Conservation (phyloP, 768 basidiomycete genomes). For the Amanita polypyramis region DNA sequence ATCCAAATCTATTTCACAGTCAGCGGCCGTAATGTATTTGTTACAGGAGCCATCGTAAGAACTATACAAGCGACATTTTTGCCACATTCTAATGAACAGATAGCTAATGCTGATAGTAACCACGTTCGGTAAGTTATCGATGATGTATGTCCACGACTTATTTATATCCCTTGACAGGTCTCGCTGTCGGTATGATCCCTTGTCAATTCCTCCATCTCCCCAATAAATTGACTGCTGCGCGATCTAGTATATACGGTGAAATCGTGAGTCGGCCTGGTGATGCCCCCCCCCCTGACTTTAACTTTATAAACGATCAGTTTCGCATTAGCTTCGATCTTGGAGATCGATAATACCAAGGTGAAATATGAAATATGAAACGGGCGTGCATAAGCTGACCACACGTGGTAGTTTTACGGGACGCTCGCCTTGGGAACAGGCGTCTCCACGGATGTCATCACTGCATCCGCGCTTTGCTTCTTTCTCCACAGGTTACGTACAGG, state of each 20-base stretch:
- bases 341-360: not conserved
- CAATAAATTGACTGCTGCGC: constrained; percentile 1
- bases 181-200: constrained; percentile 25
- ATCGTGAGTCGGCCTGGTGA: constrained; percentile 22
- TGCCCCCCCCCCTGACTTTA: not conserved
- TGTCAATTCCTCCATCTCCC: not conserved
- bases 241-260: constrained; percentile 31
- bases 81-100: not conserved
- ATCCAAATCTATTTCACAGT: constrained; percentile 24
- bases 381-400: not conserved
- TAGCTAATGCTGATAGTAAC: constrained; percentile 30
- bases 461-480: constrained; percentile 42
- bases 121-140: constrained; percentile 29
- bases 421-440: constrained; percentile 39
- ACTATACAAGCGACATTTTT: not conserved
- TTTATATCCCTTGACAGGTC: constrained; percentile 13
- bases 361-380: not conserved
- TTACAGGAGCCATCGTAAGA: constrained; percentile 38
- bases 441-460: constrained; percentile 40
- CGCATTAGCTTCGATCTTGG: not conserved
- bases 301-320: constrained; percentile 22
- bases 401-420: constrained; percentile 32
- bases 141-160: not conserved
- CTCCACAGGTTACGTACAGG: constrained; percentile 43
- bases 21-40: constrained; percentile 37